Evolutionary conservation across 345 rosid species (phyloP).

Genomic region (Eucalyptus rudis): DNA sequence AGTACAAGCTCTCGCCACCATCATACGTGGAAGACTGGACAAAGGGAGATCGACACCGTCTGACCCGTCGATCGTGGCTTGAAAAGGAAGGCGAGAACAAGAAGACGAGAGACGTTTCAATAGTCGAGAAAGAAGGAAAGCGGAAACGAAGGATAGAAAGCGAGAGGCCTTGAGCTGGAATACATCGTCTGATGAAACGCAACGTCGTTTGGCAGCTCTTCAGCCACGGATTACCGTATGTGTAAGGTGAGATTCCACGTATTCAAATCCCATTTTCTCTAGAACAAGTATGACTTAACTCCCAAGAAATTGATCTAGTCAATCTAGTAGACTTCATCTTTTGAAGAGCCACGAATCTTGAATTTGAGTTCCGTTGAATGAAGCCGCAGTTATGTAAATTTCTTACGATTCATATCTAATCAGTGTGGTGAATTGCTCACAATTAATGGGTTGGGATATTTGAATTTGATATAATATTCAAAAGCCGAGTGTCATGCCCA

Average conservation of each 20-base stretch:
- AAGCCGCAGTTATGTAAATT: accelerated
- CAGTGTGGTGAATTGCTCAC: accelerated
- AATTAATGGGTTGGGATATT: not conserved
- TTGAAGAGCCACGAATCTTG: accelerated
- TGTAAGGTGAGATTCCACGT: not conserved
- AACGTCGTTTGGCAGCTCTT: not conserved
- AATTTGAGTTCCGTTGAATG: not conserved
- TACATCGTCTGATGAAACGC: not conserved
- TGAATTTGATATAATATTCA: accelerated
- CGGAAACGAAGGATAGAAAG: not conserved
- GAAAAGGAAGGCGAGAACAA: not conserved
- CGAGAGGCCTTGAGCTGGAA: not conserved
- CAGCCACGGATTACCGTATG: not conserved
- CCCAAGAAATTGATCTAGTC: not conserved
- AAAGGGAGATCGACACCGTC: not conserved
- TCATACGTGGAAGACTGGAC: not conserved
- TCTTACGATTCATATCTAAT: not conserved
- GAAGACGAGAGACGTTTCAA: not conserved
- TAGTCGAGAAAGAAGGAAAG: not conserved
- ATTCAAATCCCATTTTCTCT: not conserved
- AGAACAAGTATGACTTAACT: not conserved
- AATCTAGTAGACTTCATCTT: not conserved
- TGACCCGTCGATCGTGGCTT: not conserved
- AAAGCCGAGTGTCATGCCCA: not conserved
- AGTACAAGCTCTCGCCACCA: not conserved